A percentile compares a stretch with the other conserved stretches of the same genome.
Conservation (phyloP, 1,284 basidiomycete species). For the Psilocybe mexicana region DNA sequence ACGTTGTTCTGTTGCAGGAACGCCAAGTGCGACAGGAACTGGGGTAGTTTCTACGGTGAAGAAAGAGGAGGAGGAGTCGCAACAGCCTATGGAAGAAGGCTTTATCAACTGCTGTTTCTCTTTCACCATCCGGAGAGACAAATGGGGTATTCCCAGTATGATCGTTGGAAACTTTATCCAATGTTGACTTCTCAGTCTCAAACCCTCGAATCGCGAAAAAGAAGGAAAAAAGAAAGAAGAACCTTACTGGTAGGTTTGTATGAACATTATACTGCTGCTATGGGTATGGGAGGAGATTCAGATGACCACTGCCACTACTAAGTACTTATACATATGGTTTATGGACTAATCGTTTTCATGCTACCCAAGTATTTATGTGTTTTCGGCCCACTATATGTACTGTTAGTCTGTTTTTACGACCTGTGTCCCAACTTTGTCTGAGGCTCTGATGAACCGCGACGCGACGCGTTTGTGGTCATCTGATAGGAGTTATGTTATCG, state of each 20-base stretch:
- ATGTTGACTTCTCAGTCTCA: conserved; percentile 22
- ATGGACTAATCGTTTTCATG: neutral
- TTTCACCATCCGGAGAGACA: conserved; percentile 91
- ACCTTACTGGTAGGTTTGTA: neutral
- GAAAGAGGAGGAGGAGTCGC: conserved; percentile 29
- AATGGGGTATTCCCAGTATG: conserved; percentile 91
- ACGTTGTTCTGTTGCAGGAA: neutral
- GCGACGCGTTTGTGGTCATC: conserved; percentile 6
- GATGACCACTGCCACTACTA: neutral
- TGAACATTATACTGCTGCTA: neutral
- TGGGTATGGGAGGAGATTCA: neutral
- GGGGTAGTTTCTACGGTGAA: conserved; percentile 7
- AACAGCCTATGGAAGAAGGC: conserved; percentile 54
- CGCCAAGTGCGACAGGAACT: neutral
- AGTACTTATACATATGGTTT: neutral
- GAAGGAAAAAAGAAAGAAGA: neutral
- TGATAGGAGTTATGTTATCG: conserved; percentile 4
- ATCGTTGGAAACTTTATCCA: conserved; percentile 86
- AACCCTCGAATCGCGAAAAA: neutral
- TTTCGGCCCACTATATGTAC: neutral
- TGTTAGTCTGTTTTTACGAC: no score
- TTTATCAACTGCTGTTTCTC: conserved; percentile 94
- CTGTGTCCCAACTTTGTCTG: no score
- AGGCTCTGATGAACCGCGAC: neutral
- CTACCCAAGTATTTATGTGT: neutral